These are phyloP conservation scores for Arabis alpina DNA, from an alignment of 345 rosid species.

Conservation along the genomic window DNA sequence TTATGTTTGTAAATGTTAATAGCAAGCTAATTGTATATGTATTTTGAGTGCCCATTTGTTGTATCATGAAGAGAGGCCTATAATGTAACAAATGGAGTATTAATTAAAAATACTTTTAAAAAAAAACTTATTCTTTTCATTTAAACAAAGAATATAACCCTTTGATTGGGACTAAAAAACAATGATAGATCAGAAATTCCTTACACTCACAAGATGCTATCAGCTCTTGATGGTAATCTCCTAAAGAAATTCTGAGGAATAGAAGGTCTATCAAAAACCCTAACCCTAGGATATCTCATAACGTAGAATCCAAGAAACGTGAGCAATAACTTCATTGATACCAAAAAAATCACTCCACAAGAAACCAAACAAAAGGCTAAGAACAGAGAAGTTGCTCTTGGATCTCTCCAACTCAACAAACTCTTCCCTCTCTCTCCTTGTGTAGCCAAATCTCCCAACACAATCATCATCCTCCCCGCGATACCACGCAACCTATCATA, in stretches of 20 bases:
- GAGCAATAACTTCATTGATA: slow-evolving; percentile 49
- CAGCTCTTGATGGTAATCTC: slow-evolving; percentile 42
- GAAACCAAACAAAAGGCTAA: slow-evolving; percentile 55
- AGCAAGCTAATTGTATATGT: too few species aligned
- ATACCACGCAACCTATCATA: slow-evolving; percentile 46
- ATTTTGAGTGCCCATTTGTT: too few species aligned
- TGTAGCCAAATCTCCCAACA: slow-evolving; percentile 49
- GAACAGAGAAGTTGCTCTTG: slow-evolving; percentile 61
- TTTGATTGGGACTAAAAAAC: too few species aligned
- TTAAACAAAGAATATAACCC: too few species aligned
- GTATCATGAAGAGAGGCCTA: too few species aligned
- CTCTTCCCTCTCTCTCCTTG: slow-evolving; percentile 65
- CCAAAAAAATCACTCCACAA: slow-evolving; percentile 53
- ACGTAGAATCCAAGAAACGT: slow-evolving; percentile 36
- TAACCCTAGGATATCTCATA: slow-evolving; percentile 40
- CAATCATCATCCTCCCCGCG: slow-evolving; percentile 43
- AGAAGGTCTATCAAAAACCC: slow-evolving; percentile 36
- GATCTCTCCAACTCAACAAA: slow-evolving; percentile 71
- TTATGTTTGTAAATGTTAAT: too few species aligned
- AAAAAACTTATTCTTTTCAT: too few species aligned
- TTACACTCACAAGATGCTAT: slow-evolving; percentile 35
- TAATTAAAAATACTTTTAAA: too few species aligned
- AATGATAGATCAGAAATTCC: too few species aligned
- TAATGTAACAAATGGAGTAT: too few species aligned
- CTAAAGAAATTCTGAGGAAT: slow-evolving; percentile 40